A percentile compares a stretch with the other conserved stretches of the same genome.
Evolutionary conservation across 148 eudicot genomes (phyloP).

Genomic region (Nepenthes gracilis): DNA sequence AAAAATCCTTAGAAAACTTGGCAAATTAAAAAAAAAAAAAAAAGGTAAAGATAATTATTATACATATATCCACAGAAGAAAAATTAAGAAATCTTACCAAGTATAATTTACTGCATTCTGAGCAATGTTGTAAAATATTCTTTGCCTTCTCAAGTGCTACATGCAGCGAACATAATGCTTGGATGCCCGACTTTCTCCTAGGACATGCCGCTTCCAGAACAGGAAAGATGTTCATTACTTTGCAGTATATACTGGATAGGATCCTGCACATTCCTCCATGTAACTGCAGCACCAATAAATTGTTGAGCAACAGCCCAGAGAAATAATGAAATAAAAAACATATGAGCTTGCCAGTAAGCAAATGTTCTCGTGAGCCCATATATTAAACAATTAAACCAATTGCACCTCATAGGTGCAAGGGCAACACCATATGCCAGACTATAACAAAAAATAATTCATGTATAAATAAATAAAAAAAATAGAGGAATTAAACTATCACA

Average conservation of each 20-base stretch:
- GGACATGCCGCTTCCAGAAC: constrained; percentile 89
- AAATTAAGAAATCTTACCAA: constrained; percentile 38
- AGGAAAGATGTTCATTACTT: constrained; percentile 73
- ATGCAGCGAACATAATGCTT: constrained; percentile 85
- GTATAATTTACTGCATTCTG: constrained; percentile 91
- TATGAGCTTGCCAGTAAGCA: background rate
- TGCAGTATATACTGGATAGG: constrained; percentile 54
- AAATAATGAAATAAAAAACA: background rate
- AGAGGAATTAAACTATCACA: too few species aligned
- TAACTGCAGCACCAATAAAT: constrained; percentile 39
- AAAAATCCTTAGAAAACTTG: too few species aligned
- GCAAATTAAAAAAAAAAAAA: too few species aligned
- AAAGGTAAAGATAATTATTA: background rate
- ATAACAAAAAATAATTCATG: too few species aligned
- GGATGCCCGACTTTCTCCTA: constrained; percentile 89
- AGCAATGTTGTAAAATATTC: constrained; percentile 82
- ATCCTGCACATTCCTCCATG: constrained; percentile 91
- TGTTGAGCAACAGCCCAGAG: background rate
- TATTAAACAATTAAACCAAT: too few species aligned
- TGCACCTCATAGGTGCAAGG: too few species aligned
- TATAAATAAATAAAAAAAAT: too few species aligned
- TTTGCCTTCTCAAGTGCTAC: constrained; percentile 89
- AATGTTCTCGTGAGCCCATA: background rate
- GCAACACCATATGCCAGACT: too few species aligned
- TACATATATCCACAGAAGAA: background rate